A percentile compares a stretch with the other conserved stretches of the same genome.
These are phyloP conservation scores for Mycena alexandri DNA, from an alignment of 768 basidiomycete species.

Conservation along the genomic window DNA sequence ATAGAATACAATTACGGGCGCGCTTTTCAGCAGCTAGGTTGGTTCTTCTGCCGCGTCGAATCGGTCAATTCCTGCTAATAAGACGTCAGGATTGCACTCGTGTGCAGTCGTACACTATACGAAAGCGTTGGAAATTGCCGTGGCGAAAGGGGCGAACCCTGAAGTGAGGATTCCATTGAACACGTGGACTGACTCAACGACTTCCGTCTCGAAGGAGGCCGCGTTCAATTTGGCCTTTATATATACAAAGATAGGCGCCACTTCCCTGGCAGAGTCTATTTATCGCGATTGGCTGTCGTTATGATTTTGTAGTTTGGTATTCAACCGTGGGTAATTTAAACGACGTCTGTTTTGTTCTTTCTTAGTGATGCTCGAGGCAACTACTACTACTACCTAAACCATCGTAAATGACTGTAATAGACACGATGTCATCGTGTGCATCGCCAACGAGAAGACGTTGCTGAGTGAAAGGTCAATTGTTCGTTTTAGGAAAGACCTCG, in stretches of 20 bases:
- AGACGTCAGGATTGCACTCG: no score
- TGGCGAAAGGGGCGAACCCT: no score
- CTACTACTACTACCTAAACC: background rate
- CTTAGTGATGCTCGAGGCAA: background rate
- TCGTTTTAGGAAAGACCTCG: conserved; percentile 10
- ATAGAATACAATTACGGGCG: no score
- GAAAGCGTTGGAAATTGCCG: no score
- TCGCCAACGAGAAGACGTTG: background rate
- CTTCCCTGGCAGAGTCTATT: conserved; percentile 62
- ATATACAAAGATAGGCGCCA: conserved; percentile 70
- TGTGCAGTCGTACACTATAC: no score
- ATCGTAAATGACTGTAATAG: background rate
- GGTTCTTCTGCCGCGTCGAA: no score
- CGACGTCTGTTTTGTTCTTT: background rate
- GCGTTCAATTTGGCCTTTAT: conserved; percentile 77
- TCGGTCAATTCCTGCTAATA: no score
- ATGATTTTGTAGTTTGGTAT: conserved; percentile 37
- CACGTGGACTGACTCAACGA: no score
- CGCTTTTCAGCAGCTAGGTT: no score
- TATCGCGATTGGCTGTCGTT: conserved; percentile 74
- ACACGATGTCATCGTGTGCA: background rate
- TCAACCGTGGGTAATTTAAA: background rate
- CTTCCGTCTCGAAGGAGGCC: conserved; percentile 66
- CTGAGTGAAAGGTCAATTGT: background rate
- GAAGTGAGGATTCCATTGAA: no score